Evolutionary conservation across 2,329 filamentous ascomycete species (phyloP).

Genomic region (Ramularia endophylla): DNA sequence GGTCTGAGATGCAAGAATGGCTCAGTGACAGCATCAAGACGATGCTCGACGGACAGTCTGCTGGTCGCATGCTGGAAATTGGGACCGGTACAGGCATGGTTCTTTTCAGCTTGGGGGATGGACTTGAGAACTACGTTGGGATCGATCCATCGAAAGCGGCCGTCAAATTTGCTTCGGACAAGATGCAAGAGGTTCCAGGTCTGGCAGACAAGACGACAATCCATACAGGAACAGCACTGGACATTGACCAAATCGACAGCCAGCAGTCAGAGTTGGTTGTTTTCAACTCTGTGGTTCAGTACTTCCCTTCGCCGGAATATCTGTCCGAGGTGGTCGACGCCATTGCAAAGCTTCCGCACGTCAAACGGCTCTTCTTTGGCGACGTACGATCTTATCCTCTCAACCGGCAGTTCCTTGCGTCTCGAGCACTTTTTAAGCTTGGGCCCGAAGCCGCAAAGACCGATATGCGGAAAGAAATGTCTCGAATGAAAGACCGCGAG

Average conservation of each 20-base stretch:
- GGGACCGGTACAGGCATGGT: conserved; percentile 14
- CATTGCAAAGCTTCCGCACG: background rate
- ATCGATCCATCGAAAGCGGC: conserved; percentile 4
- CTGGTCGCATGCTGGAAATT: conserved; percentile 12
- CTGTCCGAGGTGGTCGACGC: conserved; percentile 4
- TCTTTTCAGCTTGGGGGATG: conserved; percentile 9
- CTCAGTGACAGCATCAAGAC: conserved; percentile 11
- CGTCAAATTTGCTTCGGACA: conserved; percentile 2
- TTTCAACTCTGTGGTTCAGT: conserved; percentile 12
- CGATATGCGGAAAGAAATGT: conserved; percentile 3
- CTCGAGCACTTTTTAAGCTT: conserved; percentile 5
- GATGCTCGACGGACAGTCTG: conserved; percentile 13
- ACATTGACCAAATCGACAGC: conserved; percentile 3
- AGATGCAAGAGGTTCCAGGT: conserved; percentile 1
- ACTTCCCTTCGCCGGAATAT: conserved; percentile 13
- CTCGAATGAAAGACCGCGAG: conserved; percentile 5
- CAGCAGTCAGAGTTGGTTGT: conserved; percentile 8
- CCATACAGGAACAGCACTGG: conserved; percentile 8
- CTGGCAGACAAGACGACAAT: conserved; percentile 5
- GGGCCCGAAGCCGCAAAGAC: conserved; percentile 3
- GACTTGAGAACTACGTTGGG: conserved; percentile 5
- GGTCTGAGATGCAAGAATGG: conserved; percentile 12
- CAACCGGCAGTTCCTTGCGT: conserved; percentile 7
- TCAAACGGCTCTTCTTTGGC: conserved; percentile 10
- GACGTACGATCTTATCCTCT: conserved; percentile 10